These are phyloP conservation scores for Lophiotrema nucula DNA, from an alignment of 495 filamentous ascomycete species.

Conservation along the genomic window DNA sequence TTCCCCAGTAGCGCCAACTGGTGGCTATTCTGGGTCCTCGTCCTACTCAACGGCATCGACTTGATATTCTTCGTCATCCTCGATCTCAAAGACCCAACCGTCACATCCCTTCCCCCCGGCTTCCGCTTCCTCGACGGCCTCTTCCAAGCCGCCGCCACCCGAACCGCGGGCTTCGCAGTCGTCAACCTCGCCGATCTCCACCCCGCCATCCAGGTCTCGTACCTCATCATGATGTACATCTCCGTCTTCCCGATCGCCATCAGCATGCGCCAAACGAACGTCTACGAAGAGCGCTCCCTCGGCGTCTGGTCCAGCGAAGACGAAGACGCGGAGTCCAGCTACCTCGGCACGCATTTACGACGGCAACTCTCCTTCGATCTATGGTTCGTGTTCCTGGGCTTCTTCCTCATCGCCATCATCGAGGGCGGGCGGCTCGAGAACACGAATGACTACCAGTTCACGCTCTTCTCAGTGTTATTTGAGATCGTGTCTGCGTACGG, in stretches of 20 bases:
- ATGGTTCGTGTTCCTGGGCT: slow-evolving; percentile 88
- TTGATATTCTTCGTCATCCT: slow-evolving; percentile 86
- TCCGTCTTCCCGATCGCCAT: slow-evolving; percentile 96
- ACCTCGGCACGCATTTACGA: slow-evolving; percentile 83
- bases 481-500: slow-evolving; percentile 92
- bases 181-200: slow-evolving; percentile 75
- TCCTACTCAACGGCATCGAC: slow-evolving; percentile 77
- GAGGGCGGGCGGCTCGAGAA: slow-evolving; percentile 67
- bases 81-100: slow-evolving; percentile 68
- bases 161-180: slow-evolving; percentile 83
- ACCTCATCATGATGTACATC: slow-evolving; percentile 99
- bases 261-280: slow-evolving; percentile 87
- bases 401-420: slow-evolving; percentile 82
- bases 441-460: slow-evolving; percentile 61
- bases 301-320: slow-evolving; percentile 62
- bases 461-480: slow-evolving; percentile 80
- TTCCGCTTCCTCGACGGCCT: slow-evolving; percentile 76
- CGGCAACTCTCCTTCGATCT: slow-evolving; percentile 90
- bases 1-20: slow-evolving; percentile 90
- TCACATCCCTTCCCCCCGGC: slow-evolving; percentile 62
- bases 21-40: slow-evolving; percentile 89
- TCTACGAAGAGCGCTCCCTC: slow-evolving; percentile 92
- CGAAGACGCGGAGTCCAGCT: slow-evolving; percentile 52
- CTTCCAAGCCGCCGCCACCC: slow-evolving; percentile 82
- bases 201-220: slow-evolving; percentile 89